phyloP scores from a whole-genome alignment of 805 yeast genomes.

The Zygosaccharomyces gambellarensis region DNA sequence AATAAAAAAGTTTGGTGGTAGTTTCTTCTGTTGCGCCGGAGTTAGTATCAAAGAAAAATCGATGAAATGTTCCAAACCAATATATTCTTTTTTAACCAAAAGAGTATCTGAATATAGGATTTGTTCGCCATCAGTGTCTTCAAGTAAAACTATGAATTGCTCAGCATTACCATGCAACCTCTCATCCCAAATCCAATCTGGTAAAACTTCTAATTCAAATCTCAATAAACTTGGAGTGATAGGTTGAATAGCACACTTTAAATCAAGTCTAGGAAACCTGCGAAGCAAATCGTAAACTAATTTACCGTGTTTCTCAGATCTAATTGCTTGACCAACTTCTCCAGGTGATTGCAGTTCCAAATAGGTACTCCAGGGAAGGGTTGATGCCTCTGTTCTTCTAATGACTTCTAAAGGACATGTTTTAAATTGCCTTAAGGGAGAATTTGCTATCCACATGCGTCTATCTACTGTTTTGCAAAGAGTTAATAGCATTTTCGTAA shows the following conservation, averaged over 20 bases:
- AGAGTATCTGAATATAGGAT: conserved; percentile 58
- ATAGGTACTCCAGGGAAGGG: conserved; percentile 75
- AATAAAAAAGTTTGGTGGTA: conserved; percentile 72
- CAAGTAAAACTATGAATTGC: conserved; percentile 65
- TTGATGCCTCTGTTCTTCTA: conserved; percentile 69
- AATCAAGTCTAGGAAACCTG: conserved; percentile 65
- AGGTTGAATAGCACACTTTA: conserved; percentile 68
- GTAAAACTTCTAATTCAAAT: conserved; percentile 60
- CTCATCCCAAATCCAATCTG: conserved; percentile 77
- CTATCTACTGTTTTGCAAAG: conserved; percentile 76
- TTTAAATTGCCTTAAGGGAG: conserved; percentile 82
- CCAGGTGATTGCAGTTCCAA: conserved; percentile 58
- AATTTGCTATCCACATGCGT: conserved; percentile 76
- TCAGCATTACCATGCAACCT: conserved; percentile 60
- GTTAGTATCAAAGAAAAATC: conserved; percentile 54
- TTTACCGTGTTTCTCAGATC: conserved; percentile 63
- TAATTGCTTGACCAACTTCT: conserved; percentile 79
- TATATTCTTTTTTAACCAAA: conserved; percentile 44
- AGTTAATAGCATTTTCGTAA: conserved; percentile 53
- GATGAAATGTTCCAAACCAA: conserved; percentile 50
- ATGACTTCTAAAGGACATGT: conserved; percentile 68
- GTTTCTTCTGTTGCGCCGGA: conserved; percentile 18
- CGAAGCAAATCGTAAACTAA: conserved; percentile 52
- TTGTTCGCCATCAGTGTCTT: conserved; percentile 77
- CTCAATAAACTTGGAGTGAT: conserved; percentile 63